These are phyloP conservation scores for Paramyrothecium sp. DNA, from an alignment of 2,329 filamentous ascomycete genomes.

Conservation along the genomic window DNA sequence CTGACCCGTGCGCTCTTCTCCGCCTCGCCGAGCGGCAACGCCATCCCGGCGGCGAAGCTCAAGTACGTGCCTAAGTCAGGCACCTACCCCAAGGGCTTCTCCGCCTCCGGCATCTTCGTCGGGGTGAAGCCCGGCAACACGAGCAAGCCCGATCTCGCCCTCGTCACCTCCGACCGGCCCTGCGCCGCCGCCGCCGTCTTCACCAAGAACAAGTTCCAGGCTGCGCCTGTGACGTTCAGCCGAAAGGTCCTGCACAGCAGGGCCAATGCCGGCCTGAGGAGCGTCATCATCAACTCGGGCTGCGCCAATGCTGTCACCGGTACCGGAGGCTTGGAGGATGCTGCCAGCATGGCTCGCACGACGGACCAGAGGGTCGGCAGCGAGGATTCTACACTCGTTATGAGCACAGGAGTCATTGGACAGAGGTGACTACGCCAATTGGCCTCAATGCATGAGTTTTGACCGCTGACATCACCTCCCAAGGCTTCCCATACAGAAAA, in stretches of 20 bases:
- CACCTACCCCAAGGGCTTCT: constrained; percentile 87
- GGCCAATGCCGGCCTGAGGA: constrained; percentile 68
- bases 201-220: constrained; percentile 98
- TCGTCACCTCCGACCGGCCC: constrained; percentile 82
- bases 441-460: not conserved
- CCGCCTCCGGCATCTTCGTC: constrained; percentile 81
- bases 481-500: constrained; percentile 87
- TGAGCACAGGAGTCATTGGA: constrained; percentile 98
- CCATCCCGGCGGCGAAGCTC: constrained; percentile 74
- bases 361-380: constrained; percentile 64
- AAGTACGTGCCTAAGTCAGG: constrained; percentile 87
- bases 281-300: constrained; percentile 90
- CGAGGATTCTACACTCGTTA: constrained; percentile 73
- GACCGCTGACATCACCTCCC: too few relatives aligned
- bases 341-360: constrained; percentile 74
- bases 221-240: constrained; percentile 88
- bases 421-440: constrained; percentile 59
- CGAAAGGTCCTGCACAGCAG: constrained; percentile 66
- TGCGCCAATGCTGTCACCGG: constrained; percentile 98
- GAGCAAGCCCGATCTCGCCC: constrained; percentile 83
- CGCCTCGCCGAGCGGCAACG: constrained; percentile 18
- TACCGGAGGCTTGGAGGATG: constrained; percentile 84
- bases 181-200: constrained; percentile 91
- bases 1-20: constrained; percentile 33
- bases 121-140: constrained; percentile 94